Percentiles rank a stretch among this genome's conserved stretches.
phyloP scores from a whole-genome alignment of 352 stramenopile species.

The Aphanomyces euteiches region DNA sequence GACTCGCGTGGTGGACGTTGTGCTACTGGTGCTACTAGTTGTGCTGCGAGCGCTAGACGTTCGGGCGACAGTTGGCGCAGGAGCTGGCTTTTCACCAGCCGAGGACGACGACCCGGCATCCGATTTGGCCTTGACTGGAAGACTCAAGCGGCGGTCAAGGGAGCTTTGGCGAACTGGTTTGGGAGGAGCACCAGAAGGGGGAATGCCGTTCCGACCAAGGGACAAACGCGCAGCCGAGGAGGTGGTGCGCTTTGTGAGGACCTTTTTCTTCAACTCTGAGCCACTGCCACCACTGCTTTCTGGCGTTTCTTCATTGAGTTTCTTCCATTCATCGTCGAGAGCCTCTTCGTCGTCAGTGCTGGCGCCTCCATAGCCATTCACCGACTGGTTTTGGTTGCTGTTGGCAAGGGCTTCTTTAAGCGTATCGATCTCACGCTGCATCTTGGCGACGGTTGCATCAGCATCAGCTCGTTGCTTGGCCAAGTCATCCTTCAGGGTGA shows the following conservation, averaged over 20 bases:
- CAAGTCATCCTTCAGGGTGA: conserved; percentile 60
- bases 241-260: background rate
- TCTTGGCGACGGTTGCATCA: conserved; percentile 8
- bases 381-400: conserved; percentile 23
- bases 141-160: conserved; percentile 20
- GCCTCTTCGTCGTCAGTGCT: conserved; percentile 16
- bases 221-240: background rate
- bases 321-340: conserved; percentile 27
- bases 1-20: conserved; percentile 33
- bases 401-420: conserved; percentile 15
- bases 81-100: conserved; percentile 15
- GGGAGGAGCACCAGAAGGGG: background rate
- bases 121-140: conserved; percentile 19
- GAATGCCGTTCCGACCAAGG: background rate
- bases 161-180: conserved; percentile 5
- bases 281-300: background rate
- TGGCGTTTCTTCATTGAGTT: conserved; percentile 17
- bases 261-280: background rate
- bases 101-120: background rate
- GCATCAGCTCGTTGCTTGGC: conserved; percentile 19
- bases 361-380: background rate
- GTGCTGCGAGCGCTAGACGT: conserved; percentile 17
- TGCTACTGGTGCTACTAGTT: conserved; percentile 27
- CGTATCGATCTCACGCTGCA: conserved; percentile 20
- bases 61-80: conserved; percentile 28